Evolutionary conservation across 2,329 filamentous ascomycete genomes (phyloP).

Genomic region (Neurospora crassa): DNA sequence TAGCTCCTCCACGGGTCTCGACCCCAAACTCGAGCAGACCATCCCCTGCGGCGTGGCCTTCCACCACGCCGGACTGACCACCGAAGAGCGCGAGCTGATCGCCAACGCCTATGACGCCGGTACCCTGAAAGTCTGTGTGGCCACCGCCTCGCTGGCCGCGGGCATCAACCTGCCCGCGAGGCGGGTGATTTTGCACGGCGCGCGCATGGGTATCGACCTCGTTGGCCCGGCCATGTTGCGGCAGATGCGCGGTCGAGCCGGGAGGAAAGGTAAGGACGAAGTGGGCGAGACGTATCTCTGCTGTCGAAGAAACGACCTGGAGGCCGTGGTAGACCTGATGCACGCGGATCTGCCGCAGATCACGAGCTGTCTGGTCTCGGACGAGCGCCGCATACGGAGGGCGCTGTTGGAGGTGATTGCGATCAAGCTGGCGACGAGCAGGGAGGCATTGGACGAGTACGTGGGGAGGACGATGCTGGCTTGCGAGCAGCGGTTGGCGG

Average conservation of each 20-base stretch:
- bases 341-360: slow-evolving; percentile 63
- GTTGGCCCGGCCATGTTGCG: slow-evolving; percentile 72
- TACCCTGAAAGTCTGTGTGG: slow-evolving; percentile 59
- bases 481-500: slow-evolving; percentile 40
- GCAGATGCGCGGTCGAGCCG: slow-evolving; percentile 72
- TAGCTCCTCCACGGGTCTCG: slow-evolving; percentile 56
- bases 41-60: slow-evolving; percentile 61
- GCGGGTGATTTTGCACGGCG: slow-evolving; percentile 65
- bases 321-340: slow-evolving; percentile 60
- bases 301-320: slow-evolving; percentile 58
- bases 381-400: slow-evolving; percentile 54
- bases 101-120: slow-evolving; percentile 62
- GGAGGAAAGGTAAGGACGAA: slow-evolving; percentile 69
- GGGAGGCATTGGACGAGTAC: slow-evolving; percentile 57
- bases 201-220: slow-evolving; percentile 65
- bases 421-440: slow-evolving; percentile 56
- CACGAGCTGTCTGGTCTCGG: slow-evolving; percentile 51
- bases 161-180: slow-evolving; percentile 71
- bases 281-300: slow-evolving; percentile 70
- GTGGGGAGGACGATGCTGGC: slow-evolving; percentile 58
- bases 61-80: slow-evolving; percentile 62
- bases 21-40: slow-evolving; percentile 54
- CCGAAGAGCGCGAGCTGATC: slow-evolving; percentile 64
- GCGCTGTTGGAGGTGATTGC: slow-evolving; percentile 63
- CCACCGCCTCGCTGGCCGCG: slow-evolving; percentile 71